These are phyloP conservation scores for Pseudogymnoascus sp. DNA, from an alignment of 2,329 filamentous ascomycete species.

Conservation along the genomic window DNA sequence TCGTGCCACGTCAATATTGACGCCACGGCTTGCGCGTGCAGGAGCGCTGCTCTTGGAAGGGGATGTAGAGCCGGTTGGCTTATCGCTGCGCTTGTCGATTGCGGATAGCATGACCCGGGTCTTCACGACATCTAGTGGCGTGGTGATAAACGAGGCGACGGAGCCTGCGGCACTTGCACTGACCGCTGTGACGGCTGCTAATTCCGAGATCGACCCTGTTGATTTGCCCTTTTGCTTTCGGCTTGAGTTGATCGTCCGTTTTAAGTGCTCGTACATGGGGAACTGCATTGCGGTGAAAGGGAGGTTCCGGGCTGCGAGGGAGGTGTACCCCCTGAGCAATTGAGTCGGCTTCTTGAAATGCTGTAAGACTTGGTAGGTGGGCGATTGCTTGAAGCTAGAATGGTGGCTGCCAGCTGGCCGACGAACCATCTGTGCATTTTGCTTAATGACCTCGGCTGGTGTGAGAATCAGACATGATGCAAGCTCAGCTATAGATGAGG, in stretches of 20 bases:
- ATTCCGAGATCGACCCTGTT: conserved; percentile 45
- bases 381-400: conserved; percentile 37
- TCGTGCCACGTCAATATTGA: conserved; percentile 47
- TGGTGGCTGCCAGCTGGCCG: conserved; percentile 30
- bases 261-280: conserved; percentile 70
- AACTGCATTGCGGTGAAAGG: conserved; percentile 87
- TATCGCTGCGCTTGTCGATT: conserved; percentile 28
- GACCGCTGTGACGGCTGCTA: conserved; percentile 59
- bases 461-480: conserved; percentile 81
- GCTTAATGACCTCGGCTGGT: conserved; percentile 84
- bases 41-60: conserved; percentile 19
- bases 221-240: conserved; percentile 28
- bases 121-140: conserved; percentile 83
- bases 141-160: conserved; percentile 72
- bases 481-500: conserved; percentile 70
- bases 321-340: conserved; percentile 65
- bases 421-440: conserved; percentile 80
- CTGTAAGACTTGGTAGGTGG: conserved; percentile 45
- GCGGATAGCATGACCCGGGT: conserved; percentile 77
- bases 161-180: conserved; percentile 69
- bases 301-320: conserved; percentile 71
- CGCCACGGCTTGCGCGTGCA: conserved; percentile 22
- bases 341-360: conserved; percentile 49
- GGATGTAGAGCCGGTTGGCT: background rate
- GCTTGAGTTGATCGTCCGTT: conserved; percentile 41